phyloP scores from a whole-genome alignment of 2,329 filamentous ascomycete genomes.

The Dryadomyces quercus-mongolicae region DNA sequence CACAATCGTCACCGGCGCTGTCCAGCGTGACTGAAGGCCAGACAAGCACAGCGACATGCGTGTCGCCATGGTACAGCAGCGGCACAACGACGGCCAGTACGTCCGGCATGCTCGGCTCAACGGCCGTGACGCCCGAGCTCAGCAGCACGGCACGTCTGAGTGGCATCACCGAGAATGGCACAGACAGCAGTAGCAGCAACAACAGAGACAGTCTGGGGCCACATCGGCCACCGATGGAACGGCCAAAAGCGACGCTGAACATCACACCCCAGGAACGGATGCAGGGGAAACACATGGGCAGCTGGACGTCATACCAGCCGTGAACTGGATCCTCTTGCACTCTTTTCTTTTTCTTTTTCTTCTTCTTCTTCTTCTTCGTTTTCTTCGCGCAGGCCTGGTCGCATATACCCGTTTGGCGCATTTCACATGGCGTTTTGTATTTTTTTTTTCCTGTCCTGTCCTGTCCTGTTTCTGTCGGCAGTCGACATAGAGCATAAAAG shows the following conservation, averaged over 20 bases:
- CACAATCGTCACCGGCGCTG: slow-evolving; percentile 2
- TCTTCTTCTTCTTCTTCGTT: background rate
- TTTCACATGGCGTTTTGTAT: too few relatives aligned
- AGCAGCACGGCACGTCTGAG: background rate
- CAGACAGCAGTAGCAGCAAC: too few relatives aligned
- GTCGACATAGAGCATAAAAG: too few relatives aligned
- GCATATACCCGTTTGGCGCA: background rate
- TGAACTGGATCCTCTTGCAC: background rate
- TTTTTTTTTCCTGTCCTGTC: too few relatives aligned
- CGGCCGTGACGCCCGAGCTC: background rate
- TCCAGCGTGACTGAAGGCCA: background rate
- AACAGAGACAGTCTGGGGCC: background rate
- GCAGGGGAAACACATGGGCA: slow-evolving; percentile 6
- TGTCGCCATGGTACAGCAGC: slow-evolving; percentile 8
- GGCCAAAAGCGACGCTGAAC: slow-evolving; percentile 8
- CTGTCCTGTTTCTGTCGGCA: too few relatives aligned
- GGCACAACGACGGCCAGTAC: background rate
- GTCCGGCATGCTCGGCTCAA: background rate
- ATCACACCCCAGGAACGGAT: slow-evolving; percentile 5
- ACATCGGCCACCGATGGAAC: background rate
- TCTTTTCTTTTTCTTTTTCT: background rate
- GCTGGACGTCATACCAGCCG: slow-evolving; percentile 8
- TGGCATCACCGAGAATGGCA: too few relatives aligned
- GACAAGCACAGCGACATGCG: background rate
- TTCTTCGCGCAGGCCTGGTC: too few relatives aligned